Conservation (phyloP, 345 rosid species). For the Stellera chamaejasme region DNA sequence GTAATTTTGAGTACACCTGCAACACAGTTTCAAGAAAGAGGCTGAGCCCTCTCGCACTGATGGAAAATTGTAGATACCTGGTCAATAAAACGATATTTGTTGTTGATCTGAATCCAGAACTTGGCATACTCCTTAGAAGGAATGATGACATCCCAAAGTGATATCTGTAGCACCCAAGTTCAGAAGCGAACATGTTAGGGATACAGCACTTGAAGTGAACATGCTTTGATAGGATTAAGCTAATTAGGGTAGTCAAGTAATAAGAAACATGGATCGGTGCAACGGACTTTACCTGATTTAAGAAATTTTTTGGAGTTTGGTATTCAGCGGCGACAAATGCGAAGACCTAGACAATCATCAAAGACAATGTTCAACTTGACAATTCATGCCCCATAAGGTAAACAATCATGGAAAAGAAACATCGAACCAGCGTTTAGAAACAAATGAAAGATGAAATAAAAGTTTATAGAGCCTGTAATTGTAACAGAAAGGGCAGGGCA, state of each 20-base stretch:
- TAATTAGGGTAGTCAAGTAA: no score
- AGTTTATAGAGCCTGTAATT: no score
- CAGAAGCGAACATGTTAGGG: no score
- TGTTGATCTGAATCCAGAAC: slow-evolving; percentile 64
- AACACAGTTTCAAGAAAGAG: not conserved
- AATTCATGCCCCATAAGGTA: not conserved
- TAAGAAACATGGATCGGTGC: not conserved
- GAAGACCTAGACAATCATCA: slow-evolving; percentile 51
- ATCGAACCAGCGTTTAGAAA: not conserved
- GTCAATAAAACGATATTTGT: slow-evolving; percentile 91
- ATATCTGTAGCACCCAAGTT: slow-evolving; percentile 37
- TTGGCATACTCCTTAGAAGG: slow-evolving; percentile 74
- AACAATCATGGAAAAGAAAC: not conserved
- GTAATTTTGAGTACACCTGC: no score
- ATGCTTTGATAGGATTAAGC: no score
- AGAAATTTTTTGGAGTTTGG: slow-evolving; percentile 60
- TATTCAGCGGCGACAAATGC: slow-evolving; percentile 85
- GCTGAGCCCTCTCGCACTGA: not conserved
- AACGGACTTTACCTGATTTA: slow-evolving; percentile 70
- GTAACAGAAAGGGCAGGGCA: not conserved
- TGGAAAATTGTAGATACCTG: slow-evolving; percentile 40
- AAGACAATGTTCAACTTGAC: not conserved
- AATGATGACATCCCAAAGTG: slow-evolving; percentile 94
- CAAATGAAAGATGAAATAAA: not conserved
- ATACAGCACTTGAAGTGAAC: no score